Evolutionary conservation across 2,329 filamentous ascomycete species (phyloP), one percentile per base, ranked within the genome.

Genomic region (Sporothrix protearum): DNA sequence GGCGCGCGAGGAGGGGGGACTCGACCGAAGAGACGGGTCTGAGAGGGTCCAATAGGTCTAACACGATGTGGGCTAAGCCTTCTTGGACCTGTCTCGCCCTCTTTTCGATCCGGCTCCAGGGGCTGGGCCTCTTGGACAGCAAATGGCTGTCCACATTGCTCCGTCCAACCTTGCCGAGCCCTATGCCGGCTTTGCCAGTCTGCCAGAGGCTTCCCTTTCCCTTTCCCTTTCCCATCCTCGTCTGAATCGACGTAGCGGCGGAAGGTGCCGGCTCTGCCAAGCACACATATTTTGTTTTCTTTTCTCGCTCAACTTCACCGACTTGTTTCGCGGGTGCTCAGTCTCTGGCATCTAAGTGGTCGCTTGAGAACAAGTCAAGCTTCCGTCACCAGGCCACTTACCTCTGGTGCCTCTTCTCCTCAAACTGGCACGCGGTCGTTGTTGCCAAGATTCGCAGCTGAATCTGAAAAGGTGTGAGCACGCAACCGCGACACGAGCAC

Each of bases 71-170:
- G 16, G 42, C 64, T 67, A 67, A 67, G 42, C 64, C 42, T 51
- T 51, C 51, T 45, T 36, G 64, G 28, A 67, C 42, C 25, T 36
- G 10, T 16, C 10, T 53, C 14, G 30, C 9, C 28, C 12, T 12
- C 28, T 45, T n/a, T 36, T 67, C 28, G 39, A 30, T 67, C 42
- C 36, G 64, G 64, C 42, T 51, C 64, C 64, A 67, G 64, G 64
- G 64, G 64, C 42, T 67, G 28, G 8, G 25, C 25, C 12, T 22
- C n/a, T 25, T 2, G 22, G 22, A 22, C 49, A 42, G 57, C 2
- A 25, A 63, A 25, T 25, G 19, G 2, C 12, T 22, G 33, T 61
- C 57, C 28, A 3, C 16, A 39, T 61, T 14, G 39, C n/a, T n/a
- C n/a, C n/a, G n/a, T n/a, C n/a, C 33, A 30, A 25, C n/a, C 33